Percentiles rank a stretch among this genome's conserved stretches.
phyloP scores from a whole-genome alignment of 1,284 basidiomycete species.

The Apiotrichum siamense region DNA sequence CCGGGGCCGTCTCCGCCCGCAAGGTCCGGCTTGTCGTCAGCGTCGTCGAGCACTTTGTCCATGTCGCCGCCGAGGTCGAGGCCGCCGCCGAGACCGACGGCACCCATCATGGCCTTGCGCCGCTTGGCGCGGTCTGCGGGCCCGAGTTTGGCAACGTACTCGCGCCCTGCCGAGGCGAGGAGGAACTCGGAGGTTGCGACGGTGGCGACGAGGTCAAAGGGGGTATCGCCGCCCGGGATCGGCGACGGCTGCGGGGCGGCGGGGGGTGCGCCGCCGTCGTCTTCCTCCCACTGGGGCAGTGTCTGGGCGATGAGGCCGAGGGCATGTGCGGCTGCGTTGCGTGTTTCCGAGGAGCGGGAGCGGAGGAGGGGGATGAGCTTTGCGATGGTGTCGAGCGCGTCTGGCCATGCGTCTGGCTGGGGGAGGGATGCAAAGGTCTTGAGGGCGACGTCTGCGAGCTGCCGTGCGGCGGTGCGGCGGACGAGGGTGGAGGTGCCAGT shows the following conservation, averaged over 20 bases:
- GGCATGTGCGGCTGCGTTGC: slow-evolving; percentile 43
- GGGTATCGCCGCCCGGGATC: slow-evolving; percentile 7
- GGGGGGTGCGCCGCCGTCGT: background rate
- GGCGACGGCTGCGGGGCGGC: slow-evolving; percentile 15
- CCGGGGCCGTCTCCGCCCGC: slow-evolving; percentile 15
- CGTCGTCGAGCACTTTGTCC: slow-evolving; percentile 38
- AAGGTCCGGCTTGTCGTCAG: slow-evolving; percentile 21
- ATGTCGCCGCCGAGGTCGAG: slow-evolving; percentile 37
- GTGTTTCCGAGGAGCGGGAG: slow-evolving; percentile 42
- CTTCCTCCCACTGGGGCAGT: slow-evolving; percentile 10
- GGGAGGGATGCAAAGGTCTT: slow-evolving; percentile 33
- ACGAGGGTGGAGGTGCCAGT: slow-evolving; percentile 45
- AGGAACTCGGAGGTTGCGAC: slow-evolving; percentile 23
- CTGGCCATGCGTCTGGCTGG: slow-evolving; percentile 43
- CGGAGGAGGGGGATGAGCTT: slow-evolving; percentile 44
- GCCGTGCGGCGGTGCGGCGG: slow-evolving; percentile 45
- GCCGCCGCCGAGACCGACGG: slow-evolving; percentile 39
- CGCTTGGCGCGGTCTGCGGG: slow-evolving; percentile 37
- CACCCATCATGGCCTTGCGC: slow-evolving; percentile 43
- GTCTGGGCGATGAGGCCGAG: slow-evolving; percentile 37
- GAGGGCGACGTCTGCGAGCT: slow-evolving; percentile 43
- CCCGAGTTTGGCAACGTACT: slow-evolving; percentile 38
- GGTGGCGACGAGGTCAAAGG: slow-evolving; percentile 24
- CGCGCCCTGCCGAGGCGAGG: slow-evolving; percentile 41
- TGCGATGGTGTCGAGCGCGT: slow-evolving; percentile 40